phyloP scores from a whole-genome alignment of 257 asterid species.

The Capsicum rhomboideum region DNA sequence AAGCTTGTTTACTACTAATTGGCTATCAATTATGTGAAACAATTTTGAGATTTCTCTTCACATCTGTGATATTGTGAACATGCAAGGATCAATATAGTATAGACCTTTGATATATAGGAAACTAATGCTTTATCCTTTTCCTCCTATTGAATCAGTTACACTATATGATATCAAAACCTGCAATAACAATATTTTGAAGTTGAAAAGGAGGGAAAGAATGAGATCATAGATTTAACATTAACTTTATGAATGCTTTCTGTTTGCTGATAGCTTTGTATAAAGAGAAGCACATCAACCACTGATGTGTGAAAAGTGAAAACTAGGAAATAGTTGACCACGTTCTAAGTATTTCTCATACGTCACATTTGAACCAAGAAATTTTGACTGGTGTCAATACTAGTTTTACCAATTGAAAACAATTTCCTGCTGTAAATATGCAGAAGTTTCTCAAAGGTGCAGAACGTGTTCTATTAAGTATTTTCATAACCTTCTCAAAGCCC shows the following conservation, averaged over 20 bases:
- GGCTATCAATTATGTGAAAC: background rate
- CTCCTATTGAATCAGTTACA: background rate
- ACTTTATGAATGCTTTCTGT: too few species aligned
- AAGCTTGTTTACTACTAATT: background rate
- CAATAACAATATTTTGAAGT: background rate
- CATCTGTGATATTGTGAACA: background rate
- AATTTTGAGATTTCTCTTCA: background rate
- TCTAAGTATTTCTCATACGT: too few species aligned
- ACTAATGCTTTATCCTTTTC: background rate
- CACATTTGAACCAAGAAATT: background rate
- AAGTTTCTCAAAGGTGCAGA: background rate
- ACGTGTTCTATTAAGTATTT: background rate
- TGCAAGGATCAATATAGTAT: background rate
- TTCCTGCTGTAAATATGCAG: background rate
- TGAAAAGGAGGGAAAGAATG: background rate
- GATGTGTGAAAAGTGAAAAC: too few species aligned
- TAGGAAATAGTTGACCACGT: too few species aligned
- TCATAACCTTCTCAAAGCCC: background rate
- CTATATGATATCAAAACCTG: background rate
- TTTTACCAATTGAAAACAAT: background rate
- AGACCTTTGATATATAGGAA: background rate
- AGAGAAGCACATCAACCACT: too few species aligned
- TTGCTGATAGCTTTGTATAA: too few species aligned
- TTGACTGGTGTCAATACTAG: background rate
- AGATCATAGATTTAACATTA: too few species aligned